Evolutionary conservation across 495 filamentous ascomycete genomes (phyloP).

Genomic region (Hypoxylon fuscum): DNA sequence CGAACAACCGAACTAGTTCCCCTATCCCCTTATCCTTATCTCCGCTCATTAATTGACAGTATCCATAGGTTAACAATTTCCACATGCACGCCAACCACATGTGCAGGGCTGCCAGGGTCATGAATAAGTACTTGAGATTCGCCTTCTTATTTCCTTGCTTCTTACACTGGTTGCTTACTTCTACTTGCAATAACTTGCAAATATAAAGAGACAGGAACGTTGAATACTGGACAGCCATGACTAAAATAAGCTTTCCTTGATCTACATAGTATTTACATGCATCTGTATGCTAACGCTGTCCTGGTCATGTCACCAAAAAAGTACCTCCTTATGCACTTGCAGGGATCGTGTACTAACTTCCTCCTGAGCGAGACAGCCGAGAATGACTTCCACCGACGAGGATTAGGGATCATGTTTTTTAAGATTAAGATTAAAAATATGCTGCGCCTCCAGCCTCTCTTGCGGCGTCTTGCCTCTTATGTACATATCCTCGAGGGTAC

Average conservation of each 20-base stretch:
- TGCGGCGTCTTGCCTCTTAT: too few species aligned
- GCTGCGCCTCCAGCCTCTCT: constrained; percentile 33
- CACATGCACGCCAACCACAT: too few species aligned
- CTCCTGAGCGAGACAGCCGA: background rate
- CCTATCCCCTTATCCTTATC: constrained; percentile 17
- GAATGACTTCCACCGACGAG: background rate
- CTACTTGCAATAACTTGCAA: too few species aligned
- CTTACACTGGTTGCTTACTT: too few species aligned
- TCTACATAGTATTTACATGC: too few species aligned
- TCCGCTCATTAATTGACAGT: constrained; percentile 11
- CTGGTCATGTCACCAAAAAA: background rate
- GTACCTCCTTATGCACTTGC: constrained; percentile 16
- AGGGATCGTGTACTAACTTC: constrained; percentile 14
- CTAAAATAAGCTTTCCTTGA: background rate
- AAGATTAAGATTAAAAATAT: constrained; percentile 29
- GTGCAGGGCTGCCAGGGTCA: too few species aligned
- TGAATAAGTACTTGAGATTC: too few species aligned
- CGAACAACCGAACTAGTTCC: background rate
- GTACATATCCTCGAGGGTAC: constrained; percentile 3
- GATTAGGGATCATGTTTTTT: constrained; percentile 11
- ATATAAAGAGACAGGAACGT: too few species aligned
- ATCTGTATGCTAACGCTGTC: background rate
- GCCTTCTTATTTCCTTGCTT: too few species aligned
- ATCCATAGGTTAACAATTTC: too few species aligned
- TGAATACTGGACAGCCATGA: too few species aligned